Conservation (phyloP, 495 filamentous ascomycete species). For the Aspergillus affinis region DNA sequence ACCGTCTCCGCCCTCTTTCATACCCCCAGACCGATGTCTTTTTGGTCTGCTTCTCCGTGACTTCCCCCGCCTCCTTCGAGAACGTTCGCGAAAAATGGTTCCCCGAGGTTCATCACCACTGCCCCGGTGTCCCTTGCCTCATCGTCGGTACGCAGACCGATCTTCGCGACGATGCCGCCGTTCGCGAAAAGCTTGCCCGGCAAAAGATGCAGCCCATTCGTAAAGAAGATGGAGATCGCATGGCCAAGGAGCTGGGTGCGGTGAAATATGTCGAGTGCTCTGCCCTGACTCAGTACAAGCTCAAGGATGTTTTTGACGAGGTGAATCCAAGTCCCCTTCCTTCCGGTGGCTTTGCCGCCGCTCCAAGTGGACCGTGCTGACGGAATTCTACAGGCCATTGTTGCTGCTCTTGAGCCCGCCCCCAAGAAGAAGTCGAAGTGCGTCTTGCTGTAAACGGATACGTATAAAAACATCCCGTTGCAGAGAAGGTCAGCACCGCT, state of each 20-base stretch:
- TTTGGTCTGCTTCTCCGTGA: slow-evolving; percentile 97
- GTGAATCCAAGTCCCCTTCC: slow-evolving; percentile 48
- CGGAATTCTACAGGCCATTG: slow-evolving; percentile 64
- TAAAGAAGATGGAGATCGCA: slow-evolving; percentile 89
- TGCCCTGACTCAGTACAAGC: slow-evolving; percentile 94
- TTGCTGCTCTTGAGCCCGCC: slow-evolving; percentile 85
- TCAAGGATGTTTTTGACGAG: slow-evolving; percentile 99
- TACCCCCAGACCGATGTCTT: slow-evolving; percentile 99
- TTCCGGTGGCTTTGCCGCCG: slow-evolving; percentile 3
- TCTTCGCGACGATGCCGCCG: slow-evolving; percentile 85
- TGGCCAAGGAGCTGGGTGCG: slow-evolving; percentile 93
- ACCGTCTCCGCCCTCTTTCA: slow-evolving; percentile 91
- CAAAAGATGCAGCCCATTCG: slow-evolving; percentile 92
- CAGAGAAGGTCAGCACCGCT: slow-evolving; percentile 25
- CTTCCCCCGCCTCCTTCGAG: slow-evolving; percentile 97
- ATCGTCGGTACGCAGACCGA: slow-evolving; percentile 98
- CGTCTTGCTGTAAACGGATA: slow-evolving; percentile 38
- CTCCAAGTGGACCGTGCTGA: slow-evolving; percentile 14
- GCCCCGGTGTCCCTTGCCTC: slow-evolving; percentile 94
- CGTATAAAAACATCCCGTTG: slow-evolving; percentile 1
- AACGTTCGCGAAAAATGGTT: slow-evolving; percentile 99
- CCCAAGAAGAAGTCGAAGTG: slow-evolving; percentile 62
- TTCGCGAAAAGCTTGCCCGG: slow-evolving; percentile 87
- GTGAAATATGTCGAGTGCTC: slow-evolving; percentile 99
- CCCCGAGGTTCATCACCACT: slow-evolving; percentile 97